A percentile compares a stretch with the other conserved stretches of the same genome.
Evolutionary conservation across 139 green algal genomes (phyloP).

Genomic region (Dunaliella primolecta): DNA sequence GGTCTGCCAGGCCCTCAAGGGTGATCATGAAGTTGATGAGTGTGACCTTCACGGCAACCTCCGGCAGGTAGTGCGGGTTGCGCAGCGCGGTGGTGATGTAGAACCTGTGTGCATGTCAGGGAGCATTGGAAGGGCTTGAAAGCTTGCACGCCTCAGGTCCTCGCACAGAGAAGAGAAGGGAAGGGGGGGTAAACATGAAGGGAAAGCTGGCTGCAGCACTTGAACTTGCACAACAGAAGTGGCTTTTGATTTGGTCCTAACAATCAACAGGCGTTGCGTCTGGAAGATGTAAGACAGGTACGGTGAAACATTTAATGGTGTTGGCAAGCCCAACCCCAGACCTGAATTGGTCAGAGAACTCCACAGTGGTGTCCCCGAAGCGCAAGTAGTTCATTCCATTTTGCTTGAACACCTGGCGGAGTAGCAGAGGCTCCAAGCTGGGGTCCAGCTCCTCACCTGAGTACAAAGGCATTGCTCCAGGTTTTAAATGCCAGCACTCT

Average conservation of each 20-base stretch:
- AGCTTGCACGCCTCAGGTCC: background rate
- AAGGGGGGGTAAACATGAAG: no score
- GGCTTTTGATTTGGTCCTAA: no score
- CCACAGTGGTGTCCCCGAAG: conserved; percentile 66
- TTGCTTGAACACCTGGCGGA: conserved; percentile 60
- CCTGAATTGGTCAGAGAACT: conserved; percentile 70
- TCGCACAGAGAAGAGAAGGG: no score
- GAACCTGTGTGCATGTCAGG: conserved; percentile 54
- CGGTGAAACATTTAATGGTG: no score
- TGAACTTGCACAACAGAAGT: no score
- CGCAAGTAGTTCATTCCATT: conserved; percentile 65
- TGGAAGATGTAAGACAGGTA: no score
- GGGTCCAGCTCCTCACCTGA: conserved; percentile 67
- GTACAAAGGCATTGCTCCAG: background rate
- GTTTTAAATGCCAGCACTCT: conserved; percentile 1
- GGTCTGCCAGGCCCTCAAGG: conserved; percentile 66
- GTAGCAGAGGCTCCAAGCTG: conserved; percentile 67
- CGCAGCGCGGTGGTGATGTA: conserved; percentile 87
- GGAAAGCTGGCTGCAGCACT: no score
- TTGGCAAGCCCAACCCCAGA: no score
- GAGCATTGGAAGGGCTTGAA: background rate
- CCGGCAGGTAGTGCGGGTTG: conserved; percentile 79
- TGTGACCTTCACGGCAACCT: conserved; percentile 52
- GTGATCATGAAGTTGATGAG: conserved; percentile 87
- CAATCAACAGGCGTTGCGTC: no score